Evolutionary conservation across 2,329 filamentous ascomycete genomes (phyloP).

Genomic region (Aspergillus quadricinctus): DNA sequence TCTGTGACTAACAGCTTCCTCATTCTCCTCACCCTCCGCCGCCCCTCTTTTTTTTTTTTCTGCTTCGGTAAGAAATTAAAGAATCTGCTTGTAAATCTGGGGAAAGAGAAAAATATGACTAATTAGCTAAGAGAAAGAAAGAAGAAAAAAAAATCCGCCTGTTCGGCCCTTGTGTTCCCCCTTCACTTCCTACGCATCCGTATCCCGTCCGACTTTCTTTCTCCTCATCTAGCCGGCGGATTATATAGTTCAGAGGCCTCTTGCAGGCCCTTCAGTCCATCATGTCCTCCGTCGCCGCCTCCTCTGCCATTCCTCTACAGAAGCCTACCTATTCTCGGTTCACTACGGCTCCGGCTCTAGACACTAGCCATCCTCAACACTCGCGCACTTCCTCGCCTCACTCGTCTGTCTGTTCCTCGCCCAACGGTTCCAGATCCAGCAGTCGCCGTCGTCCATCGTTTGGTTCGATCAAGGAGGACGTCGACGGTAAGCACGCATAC

Average conservation of each 20-base stretch:
- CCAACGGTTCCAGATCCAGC: conserved; percentile 36
- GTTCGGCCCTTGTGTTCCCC: background rate
- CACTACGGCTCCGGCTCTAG: conserved; percentile 17
- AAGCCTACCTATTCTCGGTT: conserved; percentile 23
- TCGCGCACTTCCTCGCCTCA: conserved; percentile 32
- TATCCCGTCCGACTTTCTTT: background rate
- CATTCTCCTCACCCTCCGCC: conserved; percentile 17
- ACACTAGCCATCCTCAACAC: conserved; percentile 13
- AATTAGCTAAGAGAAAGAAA: conserved; percentile 7
- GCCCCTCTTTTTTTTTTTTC: conserved; percentile 17
- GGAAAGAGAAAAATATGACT: conserved; percentile 18
- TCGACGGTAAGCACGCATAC: conserved; percentile 30
- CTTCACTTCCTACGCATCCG: background rate
- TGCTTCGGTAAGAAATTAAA: background rate
- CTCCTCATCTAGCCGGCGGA: background rate
- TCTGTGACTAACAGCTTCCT: conserved; percentile 36
- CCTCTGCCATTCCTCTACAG: conserved; percentile 16
- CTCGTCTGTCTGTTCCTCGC: conserved; percentile 29
- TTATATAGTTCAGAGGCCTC: conserved; percentile 10
- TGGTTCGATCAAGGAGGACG: conserved; percentile 43
- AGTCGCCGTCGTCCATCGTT: conserved; percentile 39
- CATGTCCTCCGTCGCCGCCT: conserved; percentile 27
- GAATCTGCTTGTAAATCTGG: conserved; percentile 23
- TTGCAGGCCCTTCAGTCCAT: conserved; percentile 19
- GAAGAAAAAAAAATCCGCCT: background rate